Evolutionary conservation across 164 flowering plant species (phyloP).

Genomic region (Magnolia sinica): DNA sequence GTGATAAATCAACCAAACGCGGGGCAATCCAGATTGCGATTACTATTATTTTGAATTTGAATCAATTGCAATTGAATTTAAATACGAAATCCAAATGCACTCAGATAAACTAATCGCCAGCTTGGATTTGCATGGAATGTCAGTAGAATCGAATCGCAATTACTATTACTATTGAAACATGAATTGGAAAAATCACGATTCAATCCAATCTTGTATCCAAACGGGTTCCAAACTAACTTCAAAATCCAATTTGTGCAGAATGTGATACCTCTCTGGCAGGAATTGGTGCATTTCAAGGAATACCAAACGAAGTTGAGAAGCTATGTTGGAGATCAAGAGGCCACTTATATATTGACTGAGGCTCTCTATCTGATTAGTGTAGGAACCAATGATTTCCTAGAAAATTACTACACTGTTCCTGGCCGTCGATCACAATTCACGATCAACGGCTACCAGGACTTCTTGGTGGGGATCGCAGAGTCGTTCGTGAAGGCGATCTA

Average conservation of each 20-base stretch:
- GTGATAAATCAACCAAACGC: too few relatives aligned
- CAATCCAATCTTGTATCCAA: too few relatives aligned
- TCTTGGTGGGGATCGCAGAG: constrained; percentile 20
- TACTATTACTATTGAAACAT: too few relatives aligned
- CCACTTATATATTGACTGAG: constrained; percentile 30
- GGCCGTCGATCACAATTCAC: constrained; percentile 12
- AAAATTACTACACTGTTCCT: constrained; percentile 25
- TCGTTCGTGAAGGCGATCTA: constrained; percentile 16
- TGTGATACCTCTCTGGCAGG: constrained; percentile 65
- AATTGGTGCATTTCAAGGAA: constrained; percentile 60
- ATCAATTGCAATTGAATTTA: too few relatives aligned
- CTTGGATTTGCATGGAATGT: background rate
- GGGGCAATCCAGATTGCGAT: too few relatives aligned
- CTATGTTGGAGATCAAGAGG: constrained; percentile 37
- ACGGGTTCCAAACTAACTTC: too few relatives aligned
- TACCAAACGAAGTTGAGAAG: constrained; percentile 42
- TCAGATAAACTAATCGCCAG: background rate
- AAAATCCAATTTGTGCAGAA: constrained; percentile 31
- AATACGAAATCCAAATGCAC: too few relatives aligned
- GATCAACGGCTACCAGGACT: constrained; percentile 26
- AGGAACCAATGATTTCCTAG: constrained; percentile 78
- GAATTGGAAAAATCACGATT: too few relatives aligned
- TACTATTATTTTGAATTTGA: background rate
- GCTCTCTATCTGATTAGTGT: constrained; percentile 54
- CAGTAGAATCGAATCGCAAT: too few relatives aligned